Conservation (phyloP, 257 asterid genomes). For the Verbena officinalis region DNA sequence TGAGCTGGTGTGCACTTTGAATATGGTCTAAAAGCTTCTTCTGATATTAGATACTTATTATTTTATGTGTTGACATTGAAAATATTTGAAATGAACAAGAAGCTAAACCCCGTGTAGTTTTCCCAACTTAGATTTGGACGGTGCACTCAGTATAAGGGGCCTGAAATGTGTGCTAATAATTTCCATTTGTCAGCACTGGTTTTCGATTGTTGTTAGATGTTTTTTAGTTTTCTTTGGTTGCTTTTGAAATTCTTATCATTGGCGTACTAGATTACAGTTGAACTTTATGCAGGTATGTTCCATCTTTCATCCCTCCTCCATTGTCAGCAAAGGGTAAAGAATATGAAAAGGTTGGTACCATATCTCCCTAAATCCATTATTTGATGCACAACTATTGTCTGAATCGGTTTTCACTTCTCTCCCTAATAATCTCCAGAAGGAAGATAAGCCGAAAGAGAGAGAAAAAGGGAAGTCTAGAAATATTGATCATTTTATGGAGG, state of each 20-base stretch:
- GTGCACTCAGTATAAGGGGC: neutral
- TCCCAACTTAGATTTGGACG: conserved; percentile 6
- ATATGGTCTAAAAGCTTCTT: neutral
- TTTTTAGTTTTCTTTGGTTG: conserved; percentile 16
- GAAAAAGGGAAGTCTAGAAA: conserved; percentile 83
- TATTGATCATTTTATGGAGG: conserved; percentile 97
- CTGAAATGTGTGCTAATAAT: conserved; percentile 12
- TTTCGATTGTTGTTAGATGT: neutral
- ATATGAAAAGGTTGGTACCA: conserved; percentile 66
- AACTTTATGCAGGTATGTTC: conserved; percentile 89
- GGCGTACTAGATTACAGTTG: conserved; percentile 56
- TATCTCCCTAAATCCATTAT: conserved; percentile 15
- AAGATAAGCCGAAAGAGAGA: conserved; percentile 83
- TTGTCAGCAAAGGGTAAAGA: conserved; percentile 86
- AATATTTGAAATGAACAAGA: conserved; percentile 9
- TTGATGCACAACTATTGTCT: conserved; percentile 7
- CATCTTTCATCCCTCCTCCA: conserved; percentile 94
- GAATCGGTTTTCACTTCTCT: conserved; percentile 27
- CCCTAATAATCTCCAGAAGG: conserved; percentile 57
- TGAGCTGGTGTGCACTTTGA: neutral
- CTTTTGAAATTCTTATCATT: conserved; percentile 33
- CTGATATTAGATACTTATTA: conserved; percentile 5
- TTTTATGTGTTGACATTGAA: neutral
- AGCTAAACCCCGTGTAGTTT: conserved; percentile 4
- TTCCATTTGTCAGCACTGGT: neutral